These are phyloP conservation scores for Solioccasus polychromus DNA, from an alignment of 768 basidiomycete species.

Conservation along the genomic window DNA sequence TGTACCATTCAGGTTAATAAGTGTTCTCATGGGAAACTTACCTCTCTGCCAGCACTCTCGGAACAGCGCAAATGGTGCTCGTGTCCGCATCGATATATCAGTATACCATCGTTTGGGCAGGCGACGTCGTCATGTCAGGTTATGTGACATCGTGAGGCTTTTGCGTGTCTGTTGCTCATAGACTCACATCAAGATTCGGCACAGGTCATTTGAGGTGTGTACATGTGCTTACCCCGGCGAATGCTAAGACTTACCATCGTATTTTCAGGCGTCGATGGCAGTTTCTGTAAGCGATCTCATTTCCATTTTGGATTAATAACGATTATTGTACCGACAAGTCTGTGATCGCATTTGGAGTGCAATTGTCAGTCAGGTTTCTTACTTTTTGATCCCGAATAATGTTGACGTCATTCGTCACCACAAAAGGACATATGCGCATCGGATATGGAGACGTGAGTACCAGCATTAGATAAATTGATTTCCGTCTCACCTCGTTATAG, in stretches of 20 bases:
- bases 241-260: background rate
- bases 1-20: background rate
- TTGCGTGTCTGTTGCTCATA: background rate
- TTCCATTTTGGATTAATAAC: background rate
- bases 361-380: slow-evolving; percentile 25
- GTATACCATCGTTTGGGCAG: slow-evolving; percentile 30
- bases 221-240: background rate
- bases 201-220: slow-evolving; percentile 26
- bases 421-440: slow-evolving; percentile 35
- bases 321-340: slow-evolving; percentile 17
- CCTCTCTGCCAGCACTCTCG: slow-evolving; percentile 15
- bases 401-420: slow-evolving; percentile 4
- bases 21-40: background rate
- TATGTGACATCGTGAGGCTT: slow-evolving; percentile 27
- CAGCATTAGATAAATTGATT: background rate
- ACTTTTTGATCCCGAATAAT: background rate
- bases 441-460: slow-evolving; percentile 36
- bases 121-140: slow-evolving; percentile 20
- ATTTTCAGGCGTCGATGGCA: slow-evolving; percentile 34
- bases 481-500: slow-evolving; percentile 14
- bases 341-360: slow-evolving; percentile 34
- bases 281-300: slow-evolving; percentile 24
- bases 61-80: slow-evolving; percentile 28
- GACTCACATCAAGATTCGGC: background rate
- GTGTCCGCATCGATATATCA: slow-evolving; percentile 32